phyloP scores from a whole-genome alignment of 192 early-diverging fungal genomes.

The Dissophora ornata region DNA sequence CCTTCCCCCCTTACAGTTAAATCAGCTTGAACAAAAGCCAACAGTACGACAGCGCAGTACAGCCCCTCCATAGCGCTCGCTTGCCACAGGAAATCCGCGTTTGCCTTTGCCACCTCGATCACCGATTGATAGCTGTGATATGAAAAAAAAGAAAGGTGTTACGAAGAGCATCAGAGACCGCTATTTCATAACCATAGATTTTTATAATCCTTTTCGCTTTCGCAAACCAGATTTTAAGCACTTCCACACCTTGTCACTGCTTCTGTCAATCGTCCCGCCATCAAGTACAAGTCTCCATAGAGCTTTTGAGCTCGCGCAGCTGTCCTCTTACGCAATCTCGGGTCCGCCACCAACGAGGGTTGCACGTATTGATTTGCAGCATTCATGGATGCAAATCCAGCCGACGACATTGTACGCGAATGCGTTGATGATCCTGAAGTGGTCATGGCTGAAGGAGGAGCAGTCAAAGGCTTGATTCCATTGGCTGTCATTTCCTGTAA shows the following conservation, averaged over 20 bases:
- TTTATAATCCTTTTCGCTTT: too few species aligned
- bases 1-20: slow-evolving; percentile 67
- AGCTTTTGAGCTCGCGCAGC: slow-evolving; percentile 79
- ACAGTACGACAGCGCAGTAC: slow-evolving; percentile 69
- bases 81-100: slow-evolving; percentile 80
- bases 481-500: slow-evolving; percentile 45
- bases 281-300: slow-evolving; percentile 77
- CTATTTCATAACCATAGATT: too few species aligned
- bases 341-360: slow-evolving; percentile 48
- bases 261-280: slow-evolving; percentile 77
- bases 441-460: slow-evolving; percentile 60
- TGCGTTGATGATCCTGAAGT: slow-evolving; percentile 53
- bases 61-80: slow-evolving; percentile 78
- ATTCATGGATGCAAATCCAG: slow-evolving; percentile 32
- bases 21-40: slow-evolving; percentile 70
- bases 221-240: too few species aligned
- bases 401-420: slow-evolving; percentile 47
- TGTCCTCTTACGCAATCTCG: slow-evolving; percentile 68
- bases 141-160: too few species aligned
- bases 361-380: slow-evolving; percentile 33
- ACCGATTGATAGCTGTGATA: slow-evolving; percentile 67
- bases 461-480: slow-evolving; percentile 50
- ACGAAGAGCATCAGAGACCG: too few species aligned
- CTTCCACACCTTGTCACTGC: slow-evolving; percentile 76
- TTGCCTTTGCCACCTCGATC: slow-evolving; percentile 74